A percentile compares a stretch with the other conserved stretches of the same genome.
phyloP scores from a whole-genome alignment of 306 rosid species.

The Fragaria vesca region DNA sequence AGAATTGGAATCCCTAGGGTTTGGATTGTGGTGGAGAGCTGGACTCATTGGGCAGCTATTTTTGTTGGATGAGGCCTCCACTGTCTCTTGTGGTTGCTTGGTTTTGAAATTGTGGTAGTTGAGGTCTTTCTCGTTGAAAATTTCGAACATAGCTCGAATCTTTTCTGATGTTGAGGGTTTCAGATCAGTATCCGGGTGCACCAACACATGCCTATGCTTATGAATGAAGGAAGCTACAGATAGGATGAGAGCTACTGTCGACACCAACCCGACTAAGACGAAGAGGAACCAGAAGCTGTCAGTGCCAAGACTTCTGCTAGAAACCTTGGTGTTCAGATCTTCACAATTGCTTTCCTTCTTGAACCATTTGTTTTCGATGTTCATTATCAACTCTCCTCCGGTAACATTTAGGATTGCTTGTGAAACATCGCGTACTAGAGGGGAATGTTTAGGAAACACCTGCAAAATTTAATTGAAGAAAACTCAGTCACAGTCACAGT shows the following conservation, averaged over 20 bases:
- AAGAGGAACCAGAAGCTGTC: slow-evolving; percentile 65
- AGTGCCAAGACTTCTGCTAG: slow-evolving; percentile 40
- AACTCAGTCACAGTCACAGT: no score
- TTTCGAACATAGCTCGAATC: slow-evolving; percentile 13
- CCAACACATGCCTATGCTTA: slow-evolving; percentile 26
- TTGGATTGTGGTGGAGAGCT: background rate
- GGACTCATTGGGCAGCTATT: background rate
- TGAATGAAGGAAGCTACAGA: slow-evolving; percentile 27
- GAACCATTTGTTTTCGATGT: slow-evolving; percentile 54
- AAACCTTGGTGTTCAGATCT: slow-evolving; percentile 20
- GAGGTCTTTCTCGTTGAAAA: slow-evolving; percentile 19
- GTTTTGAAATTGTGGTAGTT: background rate
- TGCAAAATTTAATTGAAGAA: background rate
- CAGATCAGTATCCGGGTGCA: background rate
- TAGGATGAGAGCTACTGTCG: slow-evolving; percentile 30
- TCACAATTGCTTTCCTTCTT: slow-evolving; percentile 19
- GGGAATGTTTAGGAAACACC: slow-evolving; percentile 47
- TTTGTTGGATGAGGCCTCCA: background rate
- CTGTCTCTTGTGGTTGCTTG: background rate
- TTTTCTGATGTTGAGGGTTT: slow-evolving; percentile 28
- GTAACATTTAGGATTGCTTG: slow-evolving; percentile 53
- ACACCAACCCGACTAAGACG: slow-evolving; percentile 46
- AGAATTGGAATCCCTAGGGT: background rate
- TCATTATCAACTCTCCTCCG: slow-evolving; percentile 49
- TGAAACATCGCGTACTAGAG: slow-evolving; percentile 53